Evolutionary conservation across 495 filamentous ascomycete genomes (phyloP).

Genomic region (Parmelia sp.): DNA sequence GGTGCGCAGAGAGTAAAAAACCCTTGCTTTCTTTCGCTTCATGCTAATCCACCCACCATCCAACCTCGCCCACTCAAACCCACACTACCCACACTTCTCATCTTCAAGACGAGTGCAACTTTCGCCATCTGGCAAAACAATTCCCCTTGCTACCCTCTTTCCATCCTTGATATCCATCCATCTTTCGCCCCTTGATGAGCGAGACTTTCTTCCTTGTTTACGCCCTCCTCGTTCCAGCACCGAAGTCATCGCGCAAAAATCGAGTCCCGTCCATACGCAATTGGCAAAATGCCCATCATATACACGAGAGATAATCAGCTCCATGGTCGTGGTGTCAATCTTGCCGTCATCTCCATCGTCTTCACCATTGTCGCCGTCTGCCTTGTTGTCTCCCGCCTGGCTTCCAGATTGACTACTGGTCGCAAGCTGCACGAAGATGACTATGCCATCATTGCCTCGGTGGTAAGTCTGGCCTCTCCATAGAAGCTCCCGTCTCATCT

Average conservation of each 20-base stretch:
- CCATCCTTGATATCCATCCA: not conserved
- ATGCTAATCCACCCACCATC: not conserved
- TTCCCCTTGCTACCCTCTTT: not conserved
- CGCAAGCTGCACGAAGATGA: constrained; percentile 20
- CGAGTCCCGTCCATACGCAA: not conserved
- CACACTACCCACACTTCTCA: not conserved
- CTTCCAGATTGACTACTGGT: constrained; percentile 16
- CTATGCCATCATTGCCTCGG: constrained; percentile 18
- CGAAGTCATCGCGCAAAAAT: not conserved
- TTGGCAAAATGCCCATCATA: constrained; percentile 8
- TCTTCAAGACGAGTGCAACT: not conserved
- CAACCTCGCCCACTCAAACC: not conserved
- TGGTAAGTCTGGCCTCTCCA: constrained; percentile 11
- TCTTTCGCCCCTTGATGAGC: not conserved
- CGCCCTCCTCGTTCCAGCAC: not conserved
- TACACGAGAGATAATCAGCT: constrained; percentile 13
- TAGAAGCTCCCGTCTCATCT: not conserved
- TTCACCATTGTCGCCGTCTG: constrained; percentile 12
- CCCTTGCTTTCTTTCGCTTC: not conserved
- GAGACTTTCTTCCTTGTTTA: not conserved
- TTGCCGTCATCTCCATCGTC: constrained; percentile 20
- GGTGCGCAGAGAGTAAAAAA: too few species aligned
- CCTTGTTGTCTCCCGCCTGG: constrained; percentile 17
- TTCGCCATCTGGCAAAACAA: not conserved
- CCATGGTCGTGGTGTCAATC: constrained; percentile 22